Base-by-base conservation (phyloP, 2,329 filamentous ascomycete species). In the Colletotrichum truncatum region DNA sequence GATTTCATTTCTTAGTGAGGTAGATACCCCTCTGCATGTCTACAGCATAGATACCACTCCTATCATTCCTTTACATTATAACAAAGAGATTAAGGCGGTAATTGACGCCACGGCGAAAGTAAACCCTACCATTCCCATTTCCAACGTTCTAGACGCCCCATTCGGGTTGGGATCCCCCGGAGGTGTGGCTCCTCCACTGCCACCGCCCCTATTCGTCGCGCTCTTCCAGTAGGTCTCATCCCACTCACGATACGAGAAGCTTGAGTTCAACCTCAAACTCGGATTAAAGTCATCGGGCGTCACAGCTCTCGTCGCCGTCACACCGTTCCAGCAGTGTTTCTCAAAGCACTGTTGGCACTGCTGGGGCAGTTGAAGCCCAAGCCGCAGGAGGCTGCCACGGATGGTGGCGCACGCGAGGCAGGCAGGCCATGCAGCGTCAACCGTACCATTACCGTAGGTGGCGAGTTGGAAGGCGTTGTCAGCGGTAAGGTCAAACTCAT, bases 361-460 rank as follows among this genome's bases (percentile, higher is more conserved):
- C 3, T 28, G 54, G 1, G 73, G 73, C 4, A 70, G 3, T 1
- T 70, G 54, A 1, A 71, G 58, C 4, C 53, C 48, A 3, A 61
- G 30, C 0, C 73, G 65, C 66, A 86, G 80, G 62, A 94, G 83
- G 64, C 89, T 93, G 51, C 93, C 85, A 56, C 85, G 86, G 16
- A 97, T 81, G 4, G 95, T 88, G 0, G 93, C 94, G 76, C 94
- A 98, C 4, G 88, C 92, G 2, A 96, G 89, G 71, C 94, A 98
- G 0, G 87, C 83, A 0, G 89, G 84, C 93, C 94, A 98, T 48
- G 89, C 76, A 0, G 77, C 70, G 73, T 95, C 91, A 1, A 89
- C 71, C 0, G 92, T 93, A 30, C 85, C 88, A 75, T 97, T 97
- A 46, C 85, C 93, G 81, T 89, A 88, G 0, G 93, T 97, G 1